These are phyloP conservation scores for Pseudogymnoascus sp. DNA, from an alignment of 2,329 filamentous ascomycete genomes.

Conservation along the genomic window DNA sequence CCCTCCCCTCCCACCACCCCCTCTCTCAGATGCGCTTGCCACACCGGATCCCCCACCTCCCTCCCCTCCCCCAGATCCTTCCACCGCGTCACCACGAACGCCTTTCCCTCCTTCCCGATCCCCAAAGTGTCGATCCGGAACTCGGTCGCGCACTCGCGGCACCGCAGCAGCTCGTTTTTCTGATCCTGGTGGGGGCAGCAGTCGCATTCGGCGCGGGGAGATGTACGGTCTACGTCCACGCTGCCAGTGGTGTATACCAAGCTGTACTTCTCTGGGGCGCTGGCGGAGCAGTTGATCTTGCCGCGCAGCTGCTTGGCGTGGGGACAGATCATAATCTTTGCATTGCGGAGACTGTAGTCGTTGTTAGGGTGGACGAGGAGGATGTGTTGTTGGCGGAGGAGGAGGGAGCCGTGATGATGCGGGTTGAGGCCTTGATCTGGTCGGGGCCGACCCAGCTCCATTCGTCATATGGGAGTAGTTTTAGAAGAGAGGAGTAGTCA, in stretches of 20 bases:
- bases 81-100: background rate
- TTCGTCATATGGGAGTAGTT: constrained; percentile 32
- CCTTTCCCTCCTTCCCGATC: background rate
- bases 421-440: constrained; percentile 47
- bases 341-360: fast-evolving
- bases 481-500: constrained; percentile 7
- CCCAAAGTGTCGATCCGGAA: background rate
- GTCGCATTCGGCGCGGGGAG: background rate
- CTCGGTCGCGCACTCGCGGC: background rate
- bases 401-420: background rate
- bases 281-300: background rate
- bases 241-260: background rate
- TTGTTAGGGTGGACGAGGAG: background rate
- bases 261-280: background rate
- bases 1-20: background rate
- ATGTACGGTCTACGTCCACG: background rate
- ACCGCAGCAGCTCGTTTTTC: background rate
- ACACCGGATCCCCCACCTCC: background rate
- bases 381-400: background rate
- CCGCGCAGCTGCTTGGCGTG: background rate
- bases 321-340: background rate
- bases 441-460: constrained; percentile 45
- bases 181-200: background rate
- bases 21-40: background rate
- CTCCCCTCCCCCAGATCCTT: background rate